Evolutionary conservation across 441 rosid genomes (phyloP), one percentile per base, ranked within the genome.

Genomic region (Eruca vesicaria): DNA sequence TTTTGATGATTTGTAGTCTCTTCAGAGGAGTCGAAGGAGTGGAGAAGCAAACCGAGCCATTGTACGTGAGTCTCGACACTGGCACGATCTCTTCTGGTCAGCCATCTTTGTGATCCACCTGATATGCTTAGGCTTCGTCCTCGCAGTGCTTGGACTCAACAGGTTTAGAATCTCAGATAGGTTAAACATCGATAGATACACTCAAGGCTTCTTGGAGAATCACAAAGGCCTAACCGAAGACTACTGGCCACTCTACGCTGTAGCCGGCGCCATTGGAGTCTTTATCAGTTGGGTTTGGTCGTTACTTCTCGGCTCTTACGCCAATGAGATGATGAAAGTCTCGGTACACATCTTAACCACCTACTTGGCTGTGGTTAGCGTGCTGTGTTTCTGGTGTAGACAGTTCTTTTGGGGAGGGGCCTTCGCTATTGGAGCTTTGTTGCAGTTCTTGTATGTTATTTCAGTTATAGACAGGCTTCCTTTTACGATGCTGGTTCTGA

Each of bases 381-480:
- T 90, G 11, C 71, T 95, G 31, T 95, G 97, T 78, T 95, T 95
- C 85, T 95, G 99, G 99, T 83, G 84, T 7, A 81, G 87, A 76
- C 94, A 85, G 80, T 77, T 87, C 78, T 92, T 95, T 71, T 90
- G 97, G 90, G 98, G 97, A 2, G 93, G 89, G 18, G 86, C 93
- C 4, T 92, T 95, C 76, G 94, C 91, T 2, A 69, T 84, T 32
- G 97, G 90, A 70, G 94, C 94, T 45, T 85, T 88, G 3, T 68
- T 95, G 78, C 98, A 95, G 88, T 91, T 95, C 83, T 80, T 95
- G 84, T 95, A 95, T 80, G 96, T 92, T 73, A 83, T 95, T 45
- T 90, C 97, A 18, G 97, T 92, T 74, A 87, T 92, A 69, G 97
- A 94, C 89, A 86, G 99, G 99, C 97, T 92, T 80, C 97, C 94